These are phyloP conservation scores for Arbutus unedo DNA, from an alignment of 148 eudicot species.

Conservation along the genomic window DNA sequence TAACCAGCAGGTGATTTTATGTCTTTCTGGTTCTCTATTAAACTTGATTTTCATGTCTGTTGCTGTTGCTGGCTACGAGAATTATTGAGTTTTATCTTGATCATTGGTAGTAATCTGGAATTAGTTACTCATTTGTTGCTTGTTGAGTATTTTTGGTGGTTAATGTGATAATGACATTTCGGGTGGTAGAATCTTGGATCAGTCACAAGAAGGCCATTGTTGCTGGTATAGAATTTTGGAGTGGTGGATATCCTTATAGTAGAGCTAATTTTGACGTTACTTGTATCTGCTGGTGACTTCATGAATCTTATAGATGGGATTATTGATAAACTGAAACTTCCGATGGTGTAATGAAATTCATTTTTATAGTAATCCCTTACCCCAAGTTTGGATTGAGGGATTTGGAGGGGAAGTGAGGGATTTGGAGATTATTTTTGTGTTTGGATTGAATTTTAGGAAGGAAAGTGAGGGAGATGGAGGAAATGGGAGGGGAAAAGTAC, in stretches of 20 bases:
- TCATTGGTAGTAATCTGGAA: background rate
- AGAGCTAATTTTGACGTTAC: background rate
- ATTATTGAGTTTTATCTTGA: background rate
- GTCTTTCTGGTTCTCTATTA: background rate
- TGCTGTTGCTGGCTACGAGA: background rate
- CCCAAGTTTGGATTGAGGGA: no score
- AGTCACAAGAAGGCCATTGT: background rate
- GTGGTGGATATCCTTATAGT: background rate
- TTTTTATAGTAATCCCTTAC: no score
- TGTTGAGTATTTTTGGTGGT: background rate
- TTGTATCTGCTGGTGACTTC: no score
- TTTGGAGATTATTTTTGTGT: no score
- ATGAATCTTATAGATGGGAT: no score
- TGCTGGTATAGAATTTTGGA: background rate
- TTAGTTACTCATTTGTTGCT: no score
- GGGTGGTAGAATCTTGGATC: background rate
- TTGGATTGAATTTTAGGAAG: no score
- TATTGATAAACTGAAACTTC: no score
- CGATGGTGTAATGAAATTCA: no score
- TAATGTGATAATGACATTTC: background rate
- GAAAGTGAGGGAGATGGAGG: no score
- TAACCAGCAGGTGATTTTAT: slow-evolving; percentile 44
- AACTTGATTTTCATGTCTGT: background rate
- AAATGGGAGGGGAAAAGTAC: no score
- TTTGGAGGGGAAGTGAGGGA: no score